These are phyloP conservation scores for Madurella fahalii DNA, from an alignment of 2,329 filamentous ascomycete species.

Conservation along the genomic window DNA sequence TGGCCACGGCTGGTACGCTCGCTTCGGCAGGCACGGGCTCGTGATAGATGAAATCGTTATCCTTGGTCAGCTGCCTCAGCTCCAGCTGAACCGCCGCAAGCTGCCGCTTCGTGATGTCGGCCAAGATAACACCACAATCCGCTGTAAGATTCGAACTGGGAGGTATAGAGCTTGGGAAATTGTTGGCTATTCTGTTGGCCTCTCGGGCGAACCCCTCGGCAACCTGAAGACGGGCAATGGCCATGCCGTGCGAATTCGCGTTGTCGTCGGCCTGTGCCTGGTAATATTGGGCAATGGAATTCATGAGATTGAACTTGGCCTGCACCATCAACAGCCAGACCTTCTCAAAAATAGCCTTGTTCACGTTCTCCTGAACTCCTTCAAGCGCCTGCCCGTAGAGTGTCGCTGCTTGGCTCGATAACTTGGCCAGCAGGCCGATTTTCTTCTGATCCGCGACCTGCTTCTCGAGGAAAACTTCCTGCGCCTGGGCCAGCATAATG, in stretches of 20 bases:
- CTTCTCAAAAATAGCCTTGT: conserved; percentile 88
- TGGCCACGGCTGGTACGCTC: conserved; percentile 74
- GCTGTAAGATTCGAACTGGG: conserved; percentile 77
- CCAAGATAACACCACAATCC: conserved; percentile 69
- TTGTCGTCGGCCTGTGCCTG: conserved; percentile 90
- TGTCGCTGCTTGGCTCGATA: conserved; percentile 85
- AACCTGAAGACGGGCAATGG: conserved; percentile 75
- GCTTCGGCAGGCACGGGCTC: conserved; percentile 85
- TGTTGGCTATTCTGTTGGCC: conserved; percentile 69
- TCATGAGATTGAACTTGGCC: conserved; percentile 78
- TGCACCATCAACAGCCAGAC: conserved; percentile 83
- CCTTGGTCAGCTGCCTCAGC: conserved; percentile 70
- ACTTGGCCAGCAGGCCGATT: conserved; percentile 81
- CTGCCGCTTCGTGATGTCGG: conserved; percentile 83
- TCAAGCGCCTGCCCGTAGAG: conserved; percentile 85
- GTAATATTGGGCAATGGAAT: conserved; percentile 86
- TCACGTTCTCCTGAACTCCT: conserved; percentile 87
- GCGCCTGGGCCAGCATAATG: conserved; percentile 90
- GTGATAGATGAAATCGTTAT: conserved; percentile 99
- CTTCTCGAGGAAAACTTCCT: conserved; percentile 97
- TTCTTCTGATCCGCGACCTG: conserved; percentile 93
- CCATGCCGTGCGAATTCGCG: conserved; percentile 77
- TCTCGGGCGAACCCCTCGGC: conserved; percentile 77
- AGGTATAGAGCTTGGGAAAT: conserved; percentile 75
- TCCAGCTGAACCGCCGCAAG: conserved; percentile 76